Evolutionary conservation across 148 eudicot species (phyloP), one percentile per base, ranked within the genome.

Genomic region (Talinum fruticosum): DNA sequence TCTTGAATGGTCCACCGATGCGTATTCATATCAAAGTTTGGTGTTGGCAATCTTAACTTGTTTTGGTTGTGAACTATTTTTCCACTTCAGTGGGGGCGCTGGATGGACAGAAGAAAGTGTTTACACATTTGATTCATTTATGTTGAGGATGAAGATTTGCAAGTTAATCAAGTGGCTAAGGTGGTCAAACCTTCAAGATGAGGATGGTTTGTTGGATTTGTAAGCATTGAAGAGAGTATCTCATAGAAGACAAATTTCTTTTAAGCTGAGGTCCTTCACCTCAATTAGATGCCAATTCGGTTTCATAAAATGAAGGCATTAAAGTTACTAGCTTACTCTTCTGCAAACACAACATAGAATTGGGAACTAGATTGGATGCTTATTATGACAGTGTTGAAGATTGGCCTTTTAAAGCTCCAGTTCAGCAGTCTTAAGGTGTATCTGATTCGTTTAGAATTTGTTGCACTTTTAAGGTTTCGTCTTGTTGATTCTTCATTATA

Each of bases 241-340:
- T 41, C 66, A 2, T 62, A 6, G 26, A 26, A 26, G 32, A 28
- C 4, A 59, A 28, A 33, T 33, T 62, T 62, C 1, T 28, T 10
- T 62, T 18, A 62, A 62, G 66, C 18, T 62, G 66, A 62, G 66
- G 66, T 26, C 33, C 66, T 54, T 62, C 66, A 62, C 66, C 30
- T 28, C 4, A 62, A 62, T 62, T 62, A 8, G 34, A 28, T 26
- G 15, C 15, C 34, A 62, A 26, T 4, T 62, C 28, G 32, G 15
- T n/a, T 62, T 33, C 32, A 62, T 28, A 62, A 18, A 8, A 62
- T 62, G 66, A 62, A 28, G 66, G 18, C 18, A n/a, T 10, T 28
- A 62, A 16, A 13, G 18, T 62, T 6, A n/a, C 18, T 28, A 28
- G 13, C 18, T 62, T 62, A 62, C 18, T 8, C 66, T 62, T 59